Base-by-base conservation (phyloP, 345 rosid species). In the Boechera stricta region DNA sequence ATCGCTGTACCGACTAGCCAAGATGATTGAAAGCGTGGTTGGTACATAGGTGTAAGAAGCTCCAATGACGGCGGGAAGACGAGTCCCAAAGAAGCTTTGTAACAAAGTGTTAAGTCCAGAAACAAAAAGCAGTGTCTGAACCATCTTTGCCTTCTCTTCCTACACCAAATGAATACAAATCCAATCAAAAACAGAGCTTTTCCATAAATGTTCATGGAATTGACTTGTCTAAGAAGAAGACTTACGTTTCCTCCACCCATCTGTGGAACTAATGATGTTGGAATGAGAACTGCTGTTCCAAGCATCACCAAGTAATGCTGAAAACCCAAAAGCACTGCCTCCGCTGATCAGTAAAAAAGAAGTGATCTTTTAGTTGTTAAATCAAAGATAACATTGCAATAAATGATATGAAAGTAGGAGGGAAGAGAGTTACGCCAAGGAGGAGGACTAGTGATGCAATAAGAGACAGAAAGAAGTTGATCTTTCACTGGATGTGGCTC, bases 281-380 rank as follows among this genome's bases (percentile, higher is more conserved):
- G 96, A 39, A 95, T 92, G 42, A 95, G 84, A 76, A 95, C 99
- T 0, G 90, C 88, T 45, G 99, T 95, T 47, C 99, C 98, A 65
- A 95, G 94, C 99, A 95, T 92, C 80, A 95, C 98, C 68, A 92
- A 78, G 84, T 92, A 95, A 74, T 95, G 98, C 64, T 95, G 99
- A 84, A 95, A 95, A 5, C 98, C 99, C 36, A 95, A 84, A 26
- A 95, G 86, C 64, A 95, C 85, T 32, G 99, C 97, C 81, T 95
- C 99, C 41, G 99, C 99, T 95, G 89, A 84, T 59, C 58, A 29
- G 0, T 4, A 45, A 45, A 63, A 12, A 36, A 36, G 10, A 21
- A 45, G 6, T 15, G 60, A 49, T 54, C 41, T 42, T 62, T 69
- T 41, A 52, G 52, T 21, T 35, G 26, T 12, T 51, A 31, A 18